Evolutionary conservation across 129 eudicot genomes (phyloP).

Genomic region (Pseudognaphalium luteoalbum): DNA sequence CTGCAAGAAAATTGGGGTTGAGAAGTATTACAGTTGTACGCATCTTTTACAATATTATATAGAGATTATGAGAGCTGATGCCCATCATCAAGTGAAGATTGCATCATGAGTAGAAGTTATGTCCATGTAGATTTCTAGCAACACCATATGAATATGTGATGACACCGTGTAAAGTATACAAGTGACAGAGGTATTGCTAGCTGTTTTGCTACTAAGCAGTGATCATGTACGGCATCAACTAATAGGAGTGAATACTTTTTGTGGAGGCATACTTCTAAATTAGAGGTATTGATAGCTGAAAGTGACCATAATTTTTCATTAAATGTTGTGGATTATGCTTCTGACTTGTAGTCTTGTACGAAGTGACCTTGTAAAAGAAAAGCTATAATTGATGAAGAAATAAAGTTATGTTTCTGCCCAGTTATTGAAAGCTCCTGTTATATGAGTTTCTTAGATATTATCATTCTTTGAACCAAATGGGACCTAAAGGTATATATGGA

Average conservation of each 20-base stretch:
- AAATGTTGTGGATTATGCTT: slow-evolving; percentile 12
- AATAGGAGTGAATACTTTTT: not conserved
- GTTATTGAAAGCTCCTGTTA: not conserved
- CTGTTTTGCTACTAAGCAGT: slow-evolving; percentile 19
- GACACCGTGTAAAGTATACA: not conserved
- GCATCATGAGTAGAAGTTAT: slow-evolving; percentile 3
- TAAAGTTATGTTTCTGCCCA: slow-evolving; percentile 14
- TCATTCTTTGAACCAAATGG: no score
- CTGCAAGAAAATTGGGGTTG: slow-evolving; percentile 70
- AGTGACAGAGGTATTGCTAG: slow-evolving; percentile 18
- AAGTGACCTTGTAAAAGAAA: slow-evolving; percentile 11
- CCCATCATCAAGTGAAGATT: slow-evolving; percentile 5
- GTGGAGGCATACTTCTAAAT: not conserved
- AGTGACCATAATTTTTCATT: slow-evolving; percentile 5
- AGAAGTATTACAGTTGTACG: slow-evolving; percentile 25
- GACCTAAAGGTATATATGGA: no score
- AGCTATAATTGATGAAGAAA: slow-evolving; percentile 1
- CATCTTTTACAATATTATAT: not conserved
- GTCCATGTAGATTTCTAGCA: slow-evolving; percentile 8
- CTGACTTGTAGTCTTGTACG: slow-evolving; percentile 6
- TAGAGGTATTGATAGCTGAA: no score
- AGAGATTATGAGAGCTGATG: slow-evolving; percentile 16
- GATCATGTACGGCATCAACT: slow-evolving; percentile 8
- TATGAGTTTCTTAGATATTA: no score
- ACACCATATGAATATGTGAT: not conserved